phyloP scores from a whole-genome alignment of 2,329 filamentous ascomycete genomes.

The Fusarium sp. region DNA sequence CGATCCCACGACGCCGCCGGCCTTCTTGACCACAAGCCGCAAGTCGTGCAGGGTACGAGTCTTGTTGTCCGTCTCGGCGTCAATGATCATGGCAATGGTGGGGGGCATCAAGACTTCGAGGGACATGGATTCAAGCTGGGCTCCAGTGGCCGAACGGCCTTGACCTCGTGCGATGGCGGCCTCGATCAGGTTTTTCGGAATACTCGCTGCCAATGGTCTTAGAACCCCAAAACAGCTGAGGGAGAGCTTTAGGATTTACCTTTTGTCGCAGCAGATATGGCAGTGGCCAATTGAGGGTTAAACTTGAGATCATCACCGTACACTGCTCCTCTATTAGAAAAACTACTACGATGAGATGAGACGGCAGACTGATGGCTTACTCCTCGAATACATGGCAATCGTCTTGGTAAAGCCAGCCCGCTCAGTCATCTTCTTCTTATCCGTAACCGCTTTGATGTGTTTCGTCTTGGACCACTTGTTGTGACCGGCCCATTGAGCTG shows the following conservation, averaged over 20 bases:
- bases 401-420: slow-evolving; percentile 73
- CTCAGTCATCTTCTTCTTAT: slow-evolving; percentile 77
- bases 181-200: slow-evolving; percentile 86
- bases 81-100: slow-evolving; percentile 79
- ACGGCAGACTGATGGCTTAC: slow-evolving; percentile 53
- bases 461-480: slow-evolving; percentile 97
- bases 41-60: slow-evolving; percentile 76
- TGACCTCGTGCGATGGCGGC: slow-evolving; percentile 86
- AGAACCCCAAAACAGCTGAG: not conserved
- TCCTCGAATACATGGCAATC: slow-evolving; percentile 76
- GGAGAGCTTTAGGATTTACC: slow-evolving; percentile 50
- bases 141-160: slow-evolving; percentile 77
- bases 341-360: not conserved
- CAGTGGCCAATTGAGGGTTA: slow-evolving; percentile 78
- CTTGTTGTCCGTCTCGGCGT: slow-evolving; percentile 85
- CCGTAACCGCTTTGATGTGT: slow-evolving; percentile 89
- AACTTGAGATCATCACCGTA: slow-evolving; percentile 75
- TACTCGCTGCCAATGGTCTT: slow-evolving; percentile 60
- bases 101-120: slow-evolving; percentile 83
- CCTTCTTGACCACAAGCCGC: slow-evolving; percentile 72
- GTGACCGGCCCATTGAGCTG: slow-evolving; percentile 69
- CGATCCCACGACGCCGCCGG: slow-evolving; percentile 73
- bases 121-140: slow-evolving; percentile 76
- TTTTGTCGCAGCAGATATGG: slow-evolving; percentile 81
- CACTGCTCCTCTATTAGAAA: slow-evolving; percentile 57